These are phyloP conservation scores for Populus pruinosa DNA, from an alignment of 345 rosid species.

Conservation along the genomic window DNA sequence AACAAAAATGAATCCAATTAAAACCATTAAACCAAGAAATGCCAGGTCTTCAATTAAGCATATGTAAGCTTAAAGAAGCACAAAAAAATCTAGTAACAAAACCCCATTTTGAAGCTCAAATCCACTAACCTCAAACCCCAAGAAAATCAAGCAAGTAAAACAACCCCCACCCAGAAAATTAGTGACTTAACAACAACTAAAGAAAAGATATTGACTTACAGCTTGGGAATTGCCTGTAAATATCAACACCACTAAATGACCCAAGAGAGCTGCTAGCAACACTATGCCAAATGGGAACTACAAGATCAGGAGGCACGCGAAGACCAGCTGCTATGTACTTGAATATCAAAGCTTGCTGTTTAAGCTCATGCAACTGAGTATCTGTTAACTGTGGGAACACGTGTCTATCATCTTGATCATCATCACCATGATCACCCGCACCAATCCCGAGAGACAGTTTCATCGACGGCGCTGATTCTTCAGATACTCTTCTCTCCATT, in stretches of 20 bases:
- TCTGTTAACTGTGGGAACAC: constrained; percentile 31
- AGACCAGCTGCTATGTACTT: constrained; percentile 46
- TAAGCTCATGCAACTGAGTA: constrained; percentile 52
- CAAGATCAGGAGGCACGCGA: constrained; percentile 48
- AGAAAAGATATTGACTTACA: constrained; percentile 10
- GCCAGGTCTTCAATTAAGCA: neutral
- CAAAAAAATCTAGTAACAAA: neutral
- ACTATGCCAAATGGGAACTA: constrained; percentile 42
- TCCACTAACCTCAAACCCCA: neutral
- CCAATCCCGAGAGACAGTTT: constrained; percentile 27
- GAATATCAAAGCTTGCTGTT: constrained; percentile 44
- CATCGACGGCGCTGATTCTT: constrained; percentile 21
- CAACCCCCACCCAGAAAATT: neutral
- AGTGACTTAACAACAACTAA: neutral
- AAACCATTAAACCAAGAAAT: neutral
- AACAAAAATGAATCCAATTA: too few relatives aligned
- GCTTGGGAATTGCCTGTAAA: constrained; percentile 21
- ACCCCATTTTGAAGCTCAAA: neutral
- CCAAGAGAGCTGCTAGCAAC: constrained; percentile 29
- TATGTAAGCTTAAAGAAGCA: neutral
- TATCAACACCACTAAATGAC: constrained; percentile 1
- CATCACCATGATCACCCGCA: neutral
- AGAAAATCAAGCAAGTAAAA: neutral
- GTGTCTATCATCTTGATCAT: neutral
- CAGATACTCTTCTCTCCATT: constrained; percentile 14